Percentiles rank a stretch among this genome's conserved stretches.
Evolutionary conservation across 2,329 filamentous ascomycete species (phyloP).

Genomic region (Didymella pinodella): DNA sequence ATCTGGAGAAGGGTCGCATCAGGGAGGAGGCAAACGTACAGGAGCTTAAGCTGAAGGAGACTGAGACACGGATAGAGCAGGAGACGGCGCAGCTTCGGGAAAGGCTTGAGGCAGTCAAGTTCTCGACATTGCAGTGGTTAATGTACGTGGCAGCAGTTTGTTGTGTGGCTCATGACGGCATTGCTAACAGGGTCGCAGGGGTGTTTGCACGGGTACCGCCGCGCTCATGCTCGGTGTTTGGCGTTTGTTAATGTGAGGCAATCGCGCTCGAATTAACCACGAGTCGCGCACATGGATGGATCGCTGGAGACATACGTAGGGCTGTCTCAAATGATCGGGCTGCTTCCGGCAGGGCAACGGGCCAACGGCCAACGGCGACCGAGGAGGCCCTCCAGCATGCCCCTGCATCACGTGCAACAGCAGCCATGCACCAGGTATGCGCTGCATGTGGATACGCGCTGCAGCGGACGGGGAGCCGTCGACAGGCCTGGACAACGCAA

Average conservation of each 20-base stretch:
- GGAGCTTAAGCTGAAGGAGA: conserved; percentile 98
- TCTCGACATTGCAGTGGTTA: conserved; percentile 96
- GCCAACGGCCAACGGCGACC: conserved; percentile 8
- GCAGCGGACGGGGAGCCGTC: conserved; percentile 23
- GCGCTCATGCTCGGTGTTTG: conserved; percentile 73
- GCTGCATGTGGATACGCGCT: conserved; percentile 24
- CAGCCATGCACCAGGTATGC: conserved; percentile 22
- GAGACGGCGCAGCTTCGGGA: conserved; percentile 90
- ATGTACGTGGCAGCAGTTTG: conserved; percentile 70
- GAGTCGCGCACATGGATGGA: conserved; percentile 8
- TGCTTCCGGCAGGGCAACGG: conserved; percentile 12
- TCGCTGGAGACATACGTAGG: conserved; percentile 8
- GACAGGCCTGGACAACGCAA: conserved; percentile 20
- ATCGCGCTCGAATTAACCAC: conserved; percentile 7
- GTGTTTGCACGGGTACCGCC: conserved; percentile 71
- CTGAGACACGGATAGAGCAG: conserved; percentile 97
- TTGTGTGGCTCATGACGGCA: background rate
- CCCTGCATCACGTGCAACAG: conserved; percentile 34
- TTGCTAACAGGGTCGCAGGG: conserved; percentile 54
- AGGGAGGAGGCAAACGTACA: conserved; percentile 95
- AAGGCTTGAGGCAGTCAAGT: conserved; percentile 96
- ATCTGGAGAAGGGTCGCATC: conserved; percentile 95
- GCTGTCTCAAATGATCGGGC: conserved; percentile 13
- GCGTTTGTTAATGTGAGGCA: conserved; percentile 68
- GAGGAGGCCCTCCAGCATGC: conserved; percentile 19